Conservation (phyloP, 768 basidiomycete genomes). For the Pleurotus cornucopiae region DNA sequence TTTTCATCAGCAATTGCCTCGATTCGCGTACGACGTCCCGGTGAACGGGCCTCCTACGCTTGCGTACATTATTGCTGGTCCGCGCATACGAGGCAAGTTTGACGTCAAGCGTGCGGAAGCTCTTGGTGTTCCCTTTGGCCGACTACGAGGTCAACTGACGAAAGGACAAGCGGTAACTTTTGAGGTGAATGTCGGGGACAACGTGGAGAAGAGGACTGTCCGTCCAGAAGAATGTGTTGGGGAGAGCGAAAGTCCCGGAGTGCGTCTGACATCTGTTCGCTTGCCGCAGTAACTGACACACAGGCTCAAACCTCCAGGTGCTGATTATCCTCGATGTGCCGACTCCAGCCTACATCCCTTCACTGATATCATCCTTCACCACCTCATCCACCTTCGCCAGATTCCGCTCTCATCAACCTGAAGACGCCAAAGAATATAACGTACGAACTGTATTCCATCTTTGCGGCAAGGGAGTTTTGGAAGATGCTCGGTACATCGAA, state of each 20-base stretch:
- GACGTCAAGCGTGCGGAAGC: slow-evolving; percentile 57
- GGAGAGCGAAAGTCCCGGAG: slow-evolving; percentile 45
- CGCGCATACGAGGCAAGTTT: slow-evolving; percentile 65
- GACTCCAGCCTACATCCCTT: slow-evolving; percentile 48
- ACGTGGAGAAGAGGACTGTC: slow-evolving; percentile 41
- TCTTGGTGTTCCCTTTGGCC: slow-evolving; percentile 61
- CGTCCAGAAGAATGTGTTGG: slow-evolving; percentile 58
- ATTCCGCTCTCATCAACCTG: slow-evolving; percentile 39
- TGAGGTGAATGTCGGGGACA: slow-evolving; percentile 39
- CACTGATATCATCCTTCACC: slow-evolving; percentile 44
- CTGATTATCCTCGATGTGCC: slow-evolving; percentile 74
- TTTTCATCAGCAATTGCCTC: slow-evolving; percentile 34
- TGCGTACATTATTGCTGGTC: slow-evolving; percentile 50
- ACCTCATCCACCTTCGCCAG: slow-evolving; percentile 42
- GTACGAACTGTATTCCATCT: slow-evolving; percentile 66
- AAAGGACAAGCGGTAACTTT: slow-evolving; percentile 63
- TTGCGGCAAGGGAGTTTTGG: slow-evolving; percentile 65
- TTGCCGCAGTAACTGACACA: neutral
- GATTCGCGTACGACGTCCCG: slow-evolving; percentile 18
- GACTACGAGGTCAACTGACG: slow-evolving; percentile 54
- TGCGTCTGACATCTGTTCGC: slow-evolving; percentile 18
- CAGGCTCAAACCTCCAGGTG: slow-evolving; percentile 31
- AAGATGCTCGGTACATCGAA: slow-evolving; percentile 60
- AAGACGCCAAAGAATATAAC: slow-evolving; percentile 35
- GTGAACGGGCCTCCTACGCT: slow-evolving; percentile 29